Evolutionary conservation across 2,329 filamentous ascomycete genomes (phyloP), one percentile per base, ranked within the genome.

Genomic region (Xylariaceae sp.): DNA sequence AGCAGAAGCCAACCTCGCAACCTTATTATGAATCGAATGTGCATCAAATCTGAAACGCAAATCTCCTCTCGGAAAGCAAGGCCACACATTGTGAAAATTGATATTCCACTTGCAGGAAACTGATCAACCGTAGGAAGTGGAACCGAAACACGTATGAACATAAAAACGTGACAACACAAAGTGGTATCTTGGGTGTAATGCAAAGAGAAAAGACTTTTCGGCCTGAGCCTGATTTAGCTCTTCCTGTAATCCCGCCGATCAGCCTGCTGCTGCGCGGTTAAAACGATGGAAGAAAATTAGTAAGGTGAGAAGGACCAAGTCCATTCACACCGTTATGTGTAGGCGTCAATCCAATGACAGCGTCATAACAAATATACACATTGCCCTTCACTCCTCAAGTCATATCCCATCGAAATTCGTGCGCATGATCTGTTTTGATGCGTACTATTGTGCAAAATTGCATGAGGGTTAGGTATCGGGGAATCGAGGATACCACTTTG

Each of bases 391-490:
- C n/a, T 49, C 48, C 51, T 56, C 51, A 46, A 52, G 42, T 57
- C 56, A 48, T 57, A 43, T 51, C 51, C 47, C 56, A 42, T 59
- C 43, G 42, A 57, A 48, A 51, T 57, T 59, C 49, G 45, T 38
- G 41, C 26, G 38, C 42, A 32, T 41, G 17, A 13, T 36, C 38
- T 34, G 45, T 48, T 39, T 47, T 41, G 50, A 47, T n/a, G 30
- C 22, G 22, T 26, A 26, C 37, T 37, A 39, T 49, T 38, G 46
- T 34, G 43, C n/a, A 36, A 45, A 49, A 39, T 43, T 41, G 24
- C 38, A 37, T 37, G 12, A 41, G 39, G 43, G 51, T 41, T 26
- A 26, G 22, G 22, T 26, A 11, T 24, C 22, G 24, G 26, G 38
- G 7, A 37, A 34, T 38, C 39, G 39, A 31, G 30, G 41, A 33